Percentiles rank a stretch among this genome's conserved stretches.
Conservation (phyloP, 2,329 filamentous ascomycete genomes). For the Trichoderma sp. region DNA sequence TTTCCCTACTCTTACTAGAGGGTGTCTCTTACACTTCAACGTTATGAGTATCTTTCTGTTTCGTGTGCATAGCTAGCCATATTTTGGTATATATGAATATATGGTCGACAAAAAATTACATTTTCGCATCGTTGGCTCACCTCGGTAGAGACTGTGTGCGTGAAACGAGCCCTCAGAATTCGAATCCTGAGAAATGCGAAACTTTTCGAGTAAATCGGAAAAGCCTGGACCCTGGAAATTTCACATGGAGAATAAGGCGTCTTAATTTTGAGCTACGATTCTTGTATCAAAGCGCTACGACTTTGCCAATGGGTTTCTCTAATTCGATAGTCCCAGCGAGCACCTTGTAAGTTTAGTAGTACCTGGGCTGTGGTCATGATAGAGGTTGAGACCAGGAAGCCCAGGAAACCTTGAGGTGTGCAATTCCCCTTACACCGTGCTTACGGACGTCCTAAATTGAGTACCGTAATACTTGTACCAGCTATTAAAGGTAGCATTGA, state of each 20-base stretch:
- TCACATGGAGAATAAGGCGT: too few species aligned
- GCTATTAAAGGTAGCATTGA: background rate
- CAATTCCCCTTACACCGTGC: too few species aligned
- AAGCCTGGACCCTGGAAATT: too few species aligned
- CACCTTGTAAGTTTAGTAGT: background rate
- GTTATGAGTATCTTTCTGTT: background rate
- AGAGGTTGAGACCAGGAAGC: background rate
- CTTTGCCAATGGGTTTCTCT: background rate
- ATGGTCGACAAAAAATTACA: background rate
- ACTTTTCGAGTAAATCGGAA: too few species aligned
- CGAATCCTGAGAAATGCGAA: too few species aligned
- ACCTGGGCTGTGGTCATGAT: background rate
- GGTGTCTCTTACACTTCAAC: background rate
- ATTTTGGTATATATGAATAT: background rate
- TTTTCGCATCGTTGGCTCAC: background rate
- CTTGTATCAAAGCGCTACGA: background rate
- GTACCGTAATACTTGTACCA: background rate
- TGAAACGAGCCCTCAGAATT: too few species aligned
- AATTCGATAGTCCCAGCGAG: background rate
- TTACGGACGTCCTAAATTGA: too few species aligned
- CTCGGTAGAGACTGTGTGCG: too few species aligned
- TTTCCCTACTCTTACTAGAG: background rate
- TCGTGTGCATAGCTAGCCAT: background rate
- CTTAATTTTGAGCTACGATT: background rate
- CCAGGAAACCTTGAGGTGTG: background rate